Evolutionary conservation across 306 rosid genomes (phyloP), one percentile per base, ranked within the genome.

Genomic region (Hippophae gyantsensis): DNA sequence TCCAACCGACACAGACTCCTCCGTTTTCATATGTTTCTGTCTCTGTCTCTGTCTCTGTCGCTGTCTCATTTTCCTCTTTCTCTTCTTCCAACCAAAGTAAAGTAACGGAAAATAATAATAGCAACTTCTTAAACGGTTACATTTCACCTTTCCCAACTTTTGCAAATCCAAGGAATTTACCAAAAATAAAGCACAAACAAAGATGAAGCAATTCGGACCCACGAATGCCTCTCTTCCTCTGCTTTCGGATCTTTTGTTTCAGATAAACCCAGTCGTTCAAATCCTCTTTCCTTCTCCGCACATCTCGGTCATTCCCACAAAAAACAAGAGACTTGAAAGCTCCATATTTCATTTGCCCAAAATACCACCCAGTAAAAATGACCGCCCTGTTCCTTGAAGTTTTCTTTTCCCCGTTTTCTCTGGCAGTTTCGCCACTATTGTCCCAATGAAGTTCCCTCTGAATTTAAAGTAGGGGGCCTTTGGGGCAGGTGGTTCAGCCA

Each of bases 191-290:
- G 44, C 41, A 14, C 61, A 54, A 58, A 67, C 69, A 70, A 65
- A 64, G 67, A 85, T 52, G 70, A 68, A 46, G 52, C 65, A 66
- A 70, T 79, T 78, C 6, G 78, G 82, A 80, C 86, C 82, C 81
- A 79, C 76, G 69, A 78, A 49, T 70, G 32, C 45, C 57, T 61
- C n/a, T 26, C 54, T 67, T 63, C 94, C 87, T 69, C 55, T 49
- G 48, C 68, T 79, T 74, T 76, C 76, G 87, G 85, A 27, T 55
- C 81, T 59, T 75, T 82, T 63, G 56, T 62, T 67, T 32, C 48
- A 40, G 8, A 49, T 14, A 49, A 14, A 49, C 14, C 14, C n/a
- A 46, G 50, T 13, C 53, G n/a, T 23, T 47, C 50, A 11, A 12
- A 54, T 23, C 45, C 65, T 42, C 52, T 8, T 26, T 55, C 4